Evolutionary conservation across 495 filamentous ascomycete species (phyloP), one percentile per base, ranked within the genome.

Genomic region (Daldinia loculata): DNA sequence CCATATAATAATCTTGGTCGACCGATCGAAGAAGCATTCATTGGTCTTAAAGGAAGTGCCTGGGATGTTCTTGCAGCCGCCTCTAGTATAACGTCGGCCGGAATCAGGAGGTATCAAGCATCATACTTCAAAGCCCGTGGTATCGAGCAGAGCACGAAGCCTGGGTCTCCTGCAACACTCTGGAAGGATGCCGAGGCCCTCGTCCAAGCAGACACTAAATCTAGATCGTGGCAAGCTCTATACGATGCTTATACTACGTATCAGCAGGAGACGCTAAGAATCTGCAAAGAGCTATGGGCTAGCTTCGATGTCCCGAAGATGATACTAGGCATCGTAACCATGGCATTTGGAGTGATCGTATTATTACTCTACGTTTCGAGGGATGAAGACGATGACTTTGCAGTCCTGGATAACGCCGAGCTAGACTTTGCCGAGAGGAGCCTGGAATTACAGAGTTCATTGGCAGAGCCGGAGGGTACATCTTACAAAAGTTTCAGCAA

Each of bases 1-100:
- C 95, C 95, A 0, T 99, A 93, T 82, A 99, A 98, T 75, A 99
- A 97, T 79, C 87, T 99, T n/a, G 95, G 95, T 12, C 87, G 89
- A 4, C 95, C 95, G 0, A 98, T 99, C 69, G 92, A 95, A 66
- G 95, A 98, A 80, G 94, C 93, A 9, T 99, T 99, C 80, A 84
- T 89, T 36, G 93, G 93, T 4, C 67, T 81, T 4, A 81, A 80
- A 6, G 90, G 90, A 6, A 85, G 86, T 55, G 86, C 92, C 53
- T 94, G 90, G 87, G 80, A 87, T 53, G 94, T 91, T 59, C 80
- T 99, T 50, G 90, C 90, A 2, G 80, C 82, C 8, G 94, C 94
- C 0, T 91, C 90, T 68, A 89, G 91, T 6, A 77, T 95, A 48
- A 85, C 95, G 0, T 88, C 92, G 6, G 92, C 93, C 17, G 95